Percentiles rank a stretch among this genome's conserved stretches.
Conservation (phyloP, 192 early-diverging fungal species). For the Pecoramyces ruminantium region DNA sequence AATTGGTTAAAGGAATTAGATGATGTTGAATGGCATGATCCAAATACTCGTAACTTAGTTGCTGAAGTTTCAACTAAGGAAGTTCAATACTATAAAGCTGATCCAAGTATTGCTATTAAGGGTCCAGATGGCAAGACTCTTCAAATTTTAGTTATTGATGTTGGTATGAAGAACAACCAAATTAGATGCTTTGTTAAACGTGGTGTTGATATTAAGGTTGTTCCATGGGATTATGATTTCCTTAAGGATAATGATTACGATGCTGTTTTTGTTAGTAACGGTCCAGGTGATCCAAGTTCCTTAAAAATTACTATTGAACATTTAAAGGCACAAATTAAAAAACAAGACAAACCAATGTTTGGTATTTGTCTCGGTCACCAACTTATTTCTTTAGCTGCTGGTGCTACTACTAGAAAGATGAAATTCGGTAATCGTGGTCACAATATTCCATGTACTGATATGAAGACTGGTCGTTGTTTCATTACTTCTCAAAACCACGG, state of each 20-base stretch:
- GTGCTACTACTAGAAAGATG: conserved; percentile 87
- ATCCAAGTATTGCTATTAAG: conserved; percentile 12
- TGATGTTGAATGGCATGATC: conserved; percentile 81
- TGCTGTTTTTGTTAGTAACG: conserved; percentile 80
- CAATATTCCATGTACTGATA: conserved; percentile 96
- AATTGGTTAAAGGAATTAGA: conserved; percentile 8
- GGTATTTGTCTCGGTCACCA: conserved; percentile 99
- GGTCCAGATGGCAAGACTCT: conserved; percentile 48
- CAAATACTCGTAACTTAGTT: conserved; percentile 82
- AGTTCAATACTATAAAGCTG: conserved; percentile 58
- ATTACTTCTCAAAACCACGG: conserved; percentile 99
- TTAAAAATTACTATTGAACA: conserved; percentile 61
- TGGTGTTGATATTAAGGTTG: conserved; percentile 81
- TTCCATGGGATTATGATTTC: conserved; percentile 97
- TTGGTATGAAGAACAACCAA: conserved; percentile 99
- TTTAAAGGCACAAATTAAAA: conserved; percentile 43
- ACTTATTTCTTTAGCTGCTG: conserved; percentile 80
- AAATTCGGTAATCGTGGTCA: conserved; percentile 98
- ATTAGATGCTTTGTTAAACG: conserved; percentile 93
- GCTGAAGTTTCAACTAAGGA: conserved; percentile 84
- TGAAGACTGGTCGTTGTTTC: conserved; percentile 90
- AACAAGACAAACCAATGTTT: conserved; percentile 77
- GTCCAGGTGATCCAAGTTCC: conserved; percentile 89
- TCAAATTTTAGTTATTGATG: conserved; percentile 82
- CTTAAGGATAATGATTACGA: conserved; percentile 56